phyloP scores from a whole-genome alignment of 257 asterid species.

The Galeopsis tetrahit region DNA sequence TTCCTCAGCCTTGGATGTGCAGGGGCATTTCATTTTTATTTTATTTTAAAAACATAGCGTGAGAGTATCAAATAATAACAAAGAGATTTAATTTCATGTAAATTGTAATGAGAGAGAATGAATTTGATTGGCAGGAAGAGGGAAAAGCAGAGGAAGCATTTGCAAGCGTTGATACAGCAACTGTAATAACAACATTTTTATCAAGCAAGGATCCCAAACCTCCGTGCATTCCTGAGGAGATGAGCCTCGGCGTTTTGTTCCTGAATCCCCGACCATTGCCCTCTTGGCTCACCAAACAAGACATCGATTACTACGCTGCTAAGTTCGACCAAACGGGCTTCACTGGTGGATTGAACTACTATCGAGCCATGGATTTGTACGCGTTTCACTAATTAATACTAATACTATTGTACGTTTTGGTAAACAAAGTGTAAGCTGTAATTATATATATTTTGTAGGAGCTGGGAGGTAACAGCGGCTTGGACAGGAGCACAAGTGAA shows the following conservation, averaged over 20 bases:
- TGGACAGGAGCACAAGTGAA: slow-evolving; percentile 49
- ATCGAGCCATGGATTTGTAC: slow-evolving; percentile 54
- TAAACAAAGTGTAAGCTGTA: no score
- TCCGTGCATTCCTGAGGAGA: slow-evolving; percentile 34
- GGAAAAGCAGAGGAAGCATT: slow-evolving; percentile 47
- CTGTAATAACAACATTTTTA: slow-evolving; percentile 30
- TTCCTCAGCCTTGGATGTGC: no score
- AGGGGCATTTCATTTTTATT: no score
- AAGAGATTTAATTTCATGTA: no score
- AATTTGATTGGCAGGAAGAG: slow-evolving; percentile 33
- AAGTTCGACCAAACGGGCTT: slow-evolving; percentile 51
- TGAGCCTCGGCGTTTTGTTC: slow-evolving; percentile 31
- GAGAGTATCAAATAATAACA: no score
- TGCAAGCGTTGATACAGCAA: slow-evolving; percentile 26
- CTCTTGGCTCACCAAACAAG: slow-evolving; percentile 53
- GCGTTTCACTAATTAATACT: background rate
- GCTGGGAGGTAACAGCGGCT: slow-evolving; percentile 62
- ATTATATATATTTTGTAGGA: slow-evolving; percentile 27
- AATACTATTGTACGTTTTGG: no score
- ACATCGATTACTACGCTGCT: slow-evolving; percentile 42
- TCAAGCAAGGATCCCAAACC: slow-evolving; percentile 23
- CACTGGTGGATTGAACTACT: slow-evolving; percentile 62
- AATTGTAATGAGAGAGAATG: no score
- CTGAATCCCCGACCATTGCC: slow-evolving; percentile 29
- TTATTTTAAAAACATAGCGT: no score